phyloP scores from a whole-genome alignment of 169 alveolate species.

The Plasmodium gonderi region DNA sequence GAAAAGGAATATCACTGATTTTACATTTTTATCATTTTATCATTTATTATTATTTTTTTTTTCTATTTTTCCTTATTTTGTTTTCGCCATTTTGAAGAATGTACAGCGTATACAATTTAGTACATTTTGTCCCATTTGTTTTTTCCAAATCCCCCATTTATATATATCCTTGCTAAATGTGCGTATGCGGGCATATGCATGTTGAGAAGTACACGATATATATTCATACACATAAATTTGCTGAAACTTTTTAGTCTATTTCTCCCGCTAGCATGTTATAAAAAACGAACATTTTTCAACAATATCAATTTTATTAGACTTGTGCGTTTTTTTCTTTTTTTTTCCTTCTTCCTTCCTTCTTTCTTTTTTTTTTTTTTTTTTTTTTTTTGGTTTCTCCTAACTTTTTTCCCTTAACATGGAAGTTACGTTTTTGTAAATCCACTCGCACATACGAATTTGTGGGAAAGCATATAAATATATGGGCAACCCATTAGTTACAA shows the following conservation, averaged over 20 bases:
- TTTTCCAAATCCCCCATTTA: background rate
- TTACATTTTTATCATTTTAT: background rate
- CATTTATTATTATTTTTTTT: background rate
- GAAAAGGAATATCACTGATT: background rate
- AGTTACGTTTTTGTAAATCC: background rate
- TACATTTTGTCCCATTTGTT: conserved; percentile 7
- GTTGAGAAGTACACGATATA: no score
- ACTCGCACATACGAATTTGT: background rate
- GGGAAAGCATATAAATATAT: background rate
- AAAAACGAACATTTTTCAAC: background rate
- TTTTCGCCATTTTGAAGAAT: background rate
- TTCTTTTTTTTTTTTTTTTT: background rate
- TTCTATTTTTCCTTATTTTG: background rate
- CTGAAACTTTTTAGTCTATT: background rate
- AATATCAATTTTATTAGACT: background rate
- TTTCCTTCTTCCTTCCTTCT: background rate
- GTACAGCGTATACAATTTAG: background rate
- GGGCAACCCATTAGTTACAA: background rate
- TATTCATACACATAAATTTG: background rate
- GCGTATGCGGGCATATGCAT: conserved; percentile 10
- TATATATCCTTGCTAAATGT: background rate
- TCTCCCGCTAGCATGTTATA: background rate
- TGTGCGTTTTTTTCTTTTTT: background rate
- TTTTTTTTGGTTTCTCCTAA: no score
- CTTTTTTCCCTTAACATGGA: background rate